phyloP scores from a whole-genome alignment of 2,329 filamentous ascomycete species.

The Cadophora luteo-olivacea region DNA sequence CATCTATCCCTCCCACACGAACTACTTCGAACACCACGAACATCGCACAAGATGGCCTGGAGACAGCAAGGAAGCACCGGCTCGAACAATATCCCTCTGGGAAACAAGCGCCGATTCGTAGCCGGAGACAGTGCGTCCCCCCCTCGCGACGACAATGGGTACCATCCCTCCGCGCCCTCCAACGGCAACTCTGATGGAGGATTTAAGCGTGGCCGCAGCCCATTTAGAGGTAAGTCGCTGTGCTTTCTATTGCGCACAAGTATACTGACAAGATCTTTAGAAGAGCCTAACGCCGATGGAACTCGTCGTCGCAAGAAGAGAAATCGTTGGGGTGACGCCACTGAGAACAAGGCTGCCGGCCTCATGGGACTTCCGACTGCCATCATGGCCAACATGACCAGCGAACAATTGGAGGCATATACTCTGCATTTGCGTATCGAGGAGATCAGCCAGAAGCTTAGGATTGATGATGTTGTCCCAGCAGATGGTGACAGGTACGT shows the following conservation, averaged over 20 bases:
- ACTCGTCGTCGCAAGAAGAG: conserved; percentile 94
- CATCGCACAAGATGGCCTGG: conserved; percentile 62
- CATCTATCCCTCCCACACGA: neutral
- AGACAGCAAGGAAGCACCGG: conserved; percentile 87
- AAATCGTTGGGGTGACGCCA: conserved; percentile 96
- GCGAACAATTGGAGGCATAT: conserved; percentile 97
- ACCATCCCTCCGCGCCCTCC: conserved; percentile 37
- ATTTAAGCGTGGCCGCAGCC: conserved; percentile 90
- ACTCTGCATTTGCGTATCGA: conserved; percentile 96
- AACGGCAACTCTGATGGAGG: conserved; percentile 43
- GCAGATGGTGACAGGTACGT: conserved; percentile 92
- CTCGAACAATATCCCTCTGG: conserved; percentile 96
- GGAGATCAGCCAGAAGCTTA: conserved; percentile 98
- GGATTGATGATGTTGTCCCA: conserved; percentile 98
- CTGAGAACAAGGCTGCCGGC: conserved; percentile 97
- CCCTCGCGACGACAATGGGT: conserved; percentile 40
- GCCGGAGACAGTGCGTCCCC: conserved; percentile 61
- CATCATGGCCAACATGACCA: conserved; percentile 97
- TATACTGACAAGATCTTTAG: conserved; percentile 35
- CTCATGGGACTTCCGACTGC: conserved; percentile 97
- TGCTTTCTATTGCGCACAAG: neutral
- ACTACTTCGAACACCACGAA: conserved; percentile 17
- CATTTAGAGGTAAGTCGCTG: conserved; percentile 73
- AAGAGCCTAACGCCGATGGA: conserved; percentile 63
- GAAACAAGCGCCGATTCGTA: conserved; percentile 80